A percentile compares a stretch with the other conserved stretches of the same genome.
These are phyloP conservation scores for Rubia balearica DNA, from an alignment of 305 asterid genomes.

Conservation along the genomic window DNA sequence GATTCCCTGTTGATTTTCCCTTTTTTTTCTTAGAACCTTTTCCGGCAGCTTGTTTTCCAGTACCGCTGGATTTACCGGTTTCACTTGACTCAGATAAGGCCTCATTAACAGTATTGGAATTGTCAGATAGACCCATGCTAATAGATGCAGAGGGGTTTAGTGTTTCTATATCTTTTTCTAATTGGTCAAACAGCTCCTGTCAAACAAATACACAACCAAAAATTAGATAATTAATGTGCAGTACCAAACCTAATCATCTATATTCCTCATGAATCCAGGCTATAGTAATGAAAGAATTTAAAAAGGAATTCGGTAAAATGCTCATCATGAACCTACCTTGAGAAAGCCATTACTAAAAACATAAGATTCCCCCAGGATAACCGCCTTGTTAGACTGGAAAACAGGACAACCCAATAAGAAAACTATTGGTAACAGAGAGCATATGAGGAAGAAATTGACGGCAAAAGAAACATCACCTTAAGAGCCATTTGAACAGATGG, in stretches of 20 bases:
- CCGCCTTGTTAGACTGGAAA: slow-evolving; percentile 69
- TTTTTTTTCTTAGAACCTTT: slow-evolving; percentile 83
- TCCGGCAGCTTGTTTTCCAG: slow-evolving; percentile 50
- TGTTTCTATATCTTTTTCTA: slow-evolving; percentile 72
- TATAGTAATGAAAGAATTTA: background rate
- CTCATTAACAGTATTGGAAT: slow-evolving; percentile 35
- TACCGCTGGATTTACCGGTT: slow-evolving; percentile 41
- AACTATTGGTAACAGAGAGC: background rate
- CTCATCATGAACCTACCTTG: slow-evolving; percentile 41
- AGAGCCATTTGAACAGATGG: slow-evolving; percentile 74
- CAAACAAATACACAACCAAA: slow-evolving; percentile 19
- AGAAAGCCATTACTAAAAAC: slow-evolving; percentile 67
- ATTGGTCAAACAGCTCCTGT: slow-evolving; percentile 68
- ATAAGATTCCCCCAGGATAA: slow-evolving; percentile 78
- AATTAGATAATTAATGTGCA: slow-evolving; percentile 10
- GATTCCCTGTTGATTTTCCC: slow-evolving; percentile 62
- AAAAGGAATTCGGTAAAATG: background rate
- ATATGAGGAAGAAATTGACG: slow-evolving; percentile 18
- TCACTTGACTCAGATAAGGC: slow-evolving; percentile 53
- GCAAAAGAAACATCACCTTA: slow-evolving; percentile 43
- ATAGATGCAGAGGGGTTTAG: slow-evolving; percentile 39
- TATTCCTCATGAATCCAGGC: background rate
- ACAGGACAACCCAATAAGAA: slow-evolving; percentile 3
- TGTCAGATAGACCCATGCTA: slow-evolving; percentile 37
- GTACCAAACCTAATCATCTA: background rate